phyloP scores from a whole-genome alignment of 495 filamentous ascomycete genomes.

The Penicillium odoratum region DNA sequence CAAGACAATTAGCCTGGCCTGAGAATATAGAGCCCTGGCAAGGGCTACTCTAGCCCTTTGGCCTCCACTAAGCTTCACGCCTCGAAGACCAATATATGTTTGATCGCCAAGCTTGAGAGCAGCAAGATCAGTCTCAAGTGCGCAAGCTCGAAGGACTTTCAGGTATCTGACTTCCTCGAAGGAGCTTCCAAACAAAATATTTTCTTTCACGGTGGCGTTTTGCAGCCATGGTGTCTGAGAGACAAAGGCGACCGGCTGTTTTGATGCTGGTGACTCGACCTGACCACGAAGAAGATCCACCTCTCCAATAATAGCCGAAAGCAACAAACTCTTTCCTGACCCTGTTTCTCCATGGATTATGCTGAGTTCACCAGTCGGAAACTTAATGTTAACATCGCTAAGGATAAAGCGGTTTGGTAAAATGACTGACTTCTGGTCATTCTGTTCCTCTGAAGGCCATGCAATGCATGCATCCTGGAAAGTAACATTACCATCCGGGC shows the following conservation, averaged over 20 bases:
- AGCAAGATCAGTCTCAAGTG: constrained; percentile 5
- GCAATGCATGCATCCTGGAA: neutral
- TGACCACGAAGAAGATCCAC: neutral
- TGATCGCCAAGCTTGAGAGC: constrained; percentile 1
- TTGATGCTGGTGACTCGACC: neutral
- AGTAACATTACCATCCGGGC: neutral
- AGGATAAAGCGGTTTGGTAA: neutral
- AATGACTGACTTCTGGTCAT: neutral
- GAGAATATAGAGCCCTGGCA: constrained; percentile 2
- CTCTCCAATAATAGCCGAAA: constrained; percentile 58
- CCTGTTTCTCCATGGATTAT: constrained; percentile 68
- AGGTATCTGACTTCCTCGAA: constrained; percentile 1
- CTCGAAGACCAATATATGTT: constrained; percentile 1
- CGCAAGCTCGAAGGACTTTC: constrained; percentile 4
- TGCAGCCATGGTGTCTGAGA: constrained; percentile 4
- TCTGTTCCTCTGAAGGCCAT: neutral
- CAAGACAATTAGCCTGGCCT: constrained; percentile 1
- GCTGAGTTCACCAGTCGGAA: constrained; percentile 48
- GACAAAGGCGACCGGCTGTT: neutral
- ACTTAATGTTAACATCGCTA: too few species aligned
- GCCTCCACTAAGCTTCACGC: neutral
- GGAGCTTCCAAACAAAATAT: constrained; percentile 3
- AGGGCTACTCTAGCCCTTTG: constrained; percentile 1
- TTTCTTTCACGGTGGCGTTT: constrained; percentile 3
- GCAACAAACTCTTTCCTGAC: constrained; percentile 65